Conservation (phyloP, 306 rosid species). For the Boehmeria nivea region DNA sequence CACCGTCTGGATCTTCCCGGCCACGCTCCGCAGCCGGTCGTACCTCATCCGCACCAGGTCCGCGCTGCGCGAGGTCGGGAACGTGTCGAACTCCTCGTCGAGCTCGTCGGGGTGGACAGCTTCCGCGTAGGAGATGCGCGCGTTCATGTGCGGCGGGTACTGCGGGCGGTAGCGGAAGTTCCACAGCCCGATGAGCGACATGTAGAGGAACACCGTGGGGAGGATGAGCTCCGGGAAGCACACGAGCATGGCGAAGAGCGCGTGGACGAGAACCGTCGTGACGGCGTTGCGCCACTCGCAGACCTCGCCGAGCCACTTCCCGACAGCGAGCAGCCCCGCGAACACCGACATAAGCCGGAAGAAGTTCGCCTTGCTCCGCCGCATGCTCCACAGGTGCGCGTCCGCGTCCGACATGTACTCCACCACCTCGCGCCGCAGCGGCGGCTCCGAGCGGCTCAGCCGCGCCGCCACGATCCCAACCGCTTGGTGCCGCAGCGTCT, state of each 20-base stretch:
- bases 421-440: conserved; percentile 74
- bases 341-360: conserved; percentile 52
- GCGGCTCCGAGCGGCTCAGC: conserved; percentile 75
- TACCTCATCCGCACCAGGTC: conserved; percentile 74
- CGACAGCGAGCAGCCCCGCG: conserved; percentile 41
- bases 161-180: conserved; percentile 65
- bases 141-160: conserved; percentile 83
- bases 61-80: conserved; percentile 48
- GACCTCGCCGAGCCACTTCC: conserved; percentile 73
- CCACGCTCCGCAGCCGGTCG: conserved; percentile 73
- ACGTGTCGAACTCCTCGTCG: conserved; percentile 81
- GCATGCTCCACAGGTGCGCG: conserved; percentile 89
- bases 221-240: conserved; percentile 77
- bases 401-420: conserved; percentile 81
- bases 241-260: conserved; percentile 70
- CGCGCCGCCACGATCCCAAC: conserved; percentile 63
- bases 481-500: conserved; percentile 60
- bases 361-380: conserved; percentile 95
- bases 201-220: conserved; percentile 81
- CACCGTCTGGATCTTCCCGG: conserved; percentile 79
- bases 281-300: conserved; percentile 63
- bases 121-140: conserved; percentile 63
- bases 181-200: conserved; percentile 89
- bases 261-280: conserved; percentile 75
- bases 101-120: conserved; percentile 58